Base-by-base conservation (phyloP, 83 land plant species). In the Larix sibirica region DNA sequence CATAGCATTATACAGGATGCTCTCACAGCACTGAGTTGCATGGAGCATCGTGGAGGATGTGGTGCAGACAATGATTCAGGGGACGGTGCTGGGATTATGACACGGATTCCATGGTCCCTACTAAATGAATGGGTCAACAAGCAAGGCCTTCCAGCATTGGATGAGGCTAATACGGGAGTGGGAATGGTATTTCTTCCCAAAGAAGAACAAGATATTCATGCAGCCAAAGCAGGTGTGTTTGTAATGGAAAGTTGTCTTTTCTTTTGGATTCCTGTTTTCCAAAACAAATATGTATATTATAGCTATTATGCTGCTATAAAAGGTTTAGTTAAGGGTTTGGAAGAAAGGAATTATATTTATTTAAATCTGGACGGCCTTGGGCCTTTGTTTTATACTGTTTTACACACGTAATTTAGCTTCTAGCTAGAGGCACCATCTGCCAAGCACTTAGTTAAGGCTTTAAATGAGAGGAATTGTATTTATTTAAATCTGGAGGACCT, bases 41-140 rank as follows among this genome's bases (percentile, higher is more conserved):
- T 97, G 99, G 99, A 97, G 83, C 99, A 97, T 85, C 94, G 99
- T 38, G 99, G 99, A 16, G 99, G 99, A 6, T 97, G 99, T 88
- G 90, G 98, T 47, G 98, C 99, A 36, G 99, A 97, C 83, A 96
- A 93, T 86, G 98, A 97, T 71, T 97, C 99, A 23, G 99, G 99
- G 65, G 99, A 97, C 87, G 99, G 99, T 63, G 89, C 99, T 54
- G 99, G 99, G 47, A 2, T 97, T 59, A 97, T 97, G 99, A 94
- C 96, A 7, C 89, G 90, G 24, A 91, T 97, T 65, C 99, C 99
- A 23, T 97, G 99, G 99, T 87, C 88, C 21, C 88, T 97, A 10
- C 90, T 90, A 71, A 83, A 94, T 80, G 91, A 84, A 20, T 97
- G 99, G 99, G 89, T 91, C n/a, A 74, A 76, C 18, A 83, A 91